Base-by-base conservation (phyloP, 345 rosid genomes). In the Lagerstroemia speciosa region DNA sequence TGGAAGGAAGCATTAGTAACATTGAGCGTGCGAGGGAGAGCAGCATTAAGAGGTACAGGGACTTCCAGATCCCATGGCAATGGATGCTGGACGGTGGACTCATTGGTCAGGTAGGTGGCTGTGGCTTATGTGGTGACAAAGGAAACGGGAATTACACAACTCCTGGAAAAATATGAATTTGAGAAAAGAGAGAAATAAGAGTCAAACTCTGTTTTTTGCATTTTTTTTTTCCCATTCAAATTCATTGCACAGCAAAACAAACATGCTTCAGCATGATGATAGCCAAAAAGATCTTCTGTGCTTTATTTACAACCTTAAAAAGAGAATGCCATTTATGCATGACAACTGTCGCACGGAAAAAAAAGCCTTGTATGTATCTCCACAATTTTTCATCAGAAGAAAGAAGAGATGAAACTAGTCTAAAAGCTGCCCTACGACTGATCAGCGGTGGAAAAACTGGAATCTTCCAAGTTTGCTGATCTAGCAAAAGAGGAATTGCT, bases 11-110 rank as follows among this genome's bases (percentile, higher is more conserved):
- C 61, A 83, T 91, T 15, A 80, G 69, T 64, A 83, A 67, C 53
- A 81, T 72, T 22, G 97, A 94, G 78, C 85, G 81, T 73, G 77
- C 67, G 9, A 82, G 93, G 66, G 99, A 94, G 43, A 78, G 77
- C 67, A 76, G 75, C 14, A 67, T 85, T 37, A 89, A 88, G 81
- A 88, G 83, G 77, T 94, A 87, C 87, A 86, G 78, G 68, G 97
- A 88, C 57, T 74, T 85, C 64, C 91, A 89, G 75, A 91, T 94
- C 77, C 99, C 97, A 1, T 94, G 97, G 88, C 89, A 87, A 65
- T 94, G 99, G 97, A 84, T 94, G 93, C 80, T 86, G 33, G 85
- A 89, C 48, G 68, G 90, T 2, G 97, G 95, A 37, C 66, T 91
- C 69, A 76, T 88, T 40, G 93, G 99, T 71, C 97, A 87, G 94